phyloP scores from a whole-genome alignment of 768 basidiomycete species.

The Kondoa malvinella region DNA sequence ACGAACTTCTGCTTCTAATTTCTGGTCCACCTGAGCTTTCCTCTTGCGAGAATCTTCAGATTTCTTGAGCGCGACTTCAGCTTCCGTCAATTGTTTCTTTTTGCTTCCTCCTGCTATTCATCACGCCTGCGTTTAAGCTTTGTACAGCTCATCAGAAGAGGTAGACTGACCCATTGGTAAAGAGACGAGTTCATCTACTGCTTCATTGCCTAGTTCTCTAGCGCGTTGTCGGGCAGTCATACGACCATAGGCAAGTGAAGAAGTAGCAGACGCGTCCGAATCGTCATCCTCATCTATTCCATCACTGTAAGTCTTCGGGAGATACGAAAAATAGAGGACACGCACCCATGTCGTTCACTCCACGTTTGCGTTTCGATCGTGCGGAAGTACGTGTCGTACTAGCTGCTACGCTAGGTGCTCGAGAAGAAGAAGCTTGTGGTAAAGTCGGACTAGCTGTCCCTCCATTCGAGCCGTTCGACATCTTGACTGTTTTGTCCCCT shows the following conservation, averaged over 20 bases:
- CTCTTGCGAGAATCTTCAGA: slow-evolving; percentile 71
- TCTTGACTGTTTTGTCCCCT: too few relatives aligned
- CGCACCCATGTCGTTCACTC: not conserved
- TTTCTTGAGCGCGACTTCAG: slow-evolving; percentile 53
- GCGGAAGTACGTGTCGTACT: not conserved
- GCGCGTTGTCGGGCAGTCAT: slow-evolving; percentile 28
- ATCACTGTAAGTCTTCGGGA: not conserved
- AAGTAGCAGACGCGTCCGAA: slow-evolving; percentile 10
- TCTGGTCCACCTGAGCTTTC: slow-evolving; percentile 62
- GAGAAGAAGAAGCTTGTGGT: not conserved
- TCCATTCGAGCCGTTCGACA: too few relatives aligned
- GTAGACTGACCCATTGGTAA: slow-evolving; percentile 21
- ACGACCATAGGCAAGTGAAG: slow-evolving; percentile 6
- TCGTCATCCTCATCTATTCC: slow-evolving; percentile 12
- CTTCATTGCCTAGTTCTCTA: slow-evolving; percentile 23
- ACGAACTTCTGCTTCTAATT: slow-evolving; percentile 61
- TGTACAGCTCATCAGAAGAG: not conserved
- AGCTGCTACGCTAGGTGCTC: not conserved
- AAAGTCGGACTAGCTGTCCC: not conserved
- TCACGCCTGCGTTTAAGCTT: not conserved
- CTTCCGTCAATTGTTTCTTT: slow-evolving; percentile 54
- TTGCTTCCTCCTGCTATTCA: not conserved
- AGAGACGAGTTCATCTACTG: slow-evolving; percentile 21
- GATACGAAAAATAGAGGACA: not conserved
- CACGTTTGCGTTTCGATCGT: not conserved